Conservation (phyloP, 495 filamentous ascomycete species). For the Aspergillus indologenus region DNA sequence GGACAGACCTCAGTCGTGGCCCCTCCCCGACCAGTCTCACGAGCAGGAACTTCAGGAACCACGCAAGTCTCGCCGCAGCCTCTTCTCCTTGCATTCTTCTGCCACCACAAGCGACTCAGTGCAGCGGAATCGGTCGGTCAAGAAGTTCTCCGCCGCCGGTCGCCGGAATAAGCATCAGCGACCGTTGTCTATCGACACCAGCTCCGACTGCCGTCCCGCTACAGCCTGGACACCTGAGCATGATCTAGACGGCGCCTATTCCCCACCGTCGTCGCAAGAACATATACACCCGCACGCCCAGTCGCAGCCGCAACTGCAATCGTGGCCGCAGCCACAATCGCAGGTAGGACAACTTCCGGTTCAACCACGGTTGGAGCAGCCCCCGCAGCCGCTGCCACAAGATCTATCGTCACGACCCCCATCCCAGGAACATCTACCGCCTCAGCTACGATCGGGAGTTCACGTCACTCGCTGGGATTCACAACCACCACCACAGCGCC, state of each 20-base stretch:
- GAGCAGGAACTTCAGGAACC: constrained; percentile 17
- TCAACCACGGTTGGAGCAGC: constrained; percentile 5
- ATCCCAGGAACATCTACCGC: background rate
- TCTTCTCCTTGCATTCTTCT: constrained; percentile 24
- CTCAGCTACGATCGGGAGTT: background rate
- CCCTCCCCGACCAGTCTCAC: constrained; percentile 12
- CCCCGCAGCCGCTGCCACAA: constrained; percentile 8
- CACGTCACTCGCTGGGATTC: background rate
- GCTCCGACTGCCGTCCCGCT: constrained; percentile 5
- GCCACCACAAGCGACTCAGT: constrained; percentile 16
- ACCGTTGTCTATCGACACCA: constrained; percentile 16
- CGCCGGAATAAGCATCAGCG: constrained; percentile 11
- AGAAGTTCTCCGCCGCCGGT: constrained; percentile 11
- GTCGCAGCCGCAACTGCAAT: background rate
- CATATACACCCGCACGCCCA: background rate
- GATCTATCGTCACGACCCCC: background rate
- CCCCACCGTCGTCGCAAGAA: constrained; percentile 5
- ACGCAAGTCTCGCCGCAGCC: constrained; percentile 21
- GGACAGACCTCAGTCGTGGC: constrained; percentile 21
- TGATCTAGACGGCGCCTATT: constrained; percentile 8
- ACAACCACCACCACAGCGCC: background rate
- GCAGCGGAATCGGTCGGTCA: constrained; percentile 22
- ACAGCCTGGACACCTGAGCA: constrained; percentile 11
- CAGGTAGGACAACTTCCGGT: background rate
- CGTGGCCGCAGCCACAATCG: background rate